Evolutionary conservation across 2,329 filamentous ascomycete genomes (phyloP).

Genomic region (Byssothecium circinans): DNA sequence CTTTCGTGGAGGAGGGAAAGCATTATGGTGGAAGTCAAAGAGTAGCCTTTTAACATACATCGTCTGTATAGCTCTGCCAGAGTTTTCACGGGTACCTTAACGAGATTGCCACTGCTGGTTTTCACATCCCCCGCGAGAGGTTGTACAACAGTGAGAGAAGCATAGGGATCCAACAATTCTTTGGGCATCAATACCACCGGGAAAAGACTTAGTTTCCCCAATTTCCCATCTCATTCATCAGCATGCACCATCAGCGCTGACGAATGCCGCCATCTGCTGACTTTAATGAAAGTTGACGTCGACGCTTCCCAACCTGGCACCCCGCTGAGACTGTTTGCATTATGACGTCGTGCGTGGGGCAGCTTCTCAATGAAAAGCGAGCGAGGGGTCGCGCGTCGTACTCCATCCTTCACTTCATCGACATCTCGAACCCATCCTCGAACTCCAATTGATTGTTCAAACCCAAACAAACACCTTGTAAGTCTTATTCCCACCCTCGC

Average conservation of each 20-base stretch:
- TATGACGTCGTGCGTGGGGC: conserved; percentile 34
- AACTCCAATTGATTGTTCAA: neutral
- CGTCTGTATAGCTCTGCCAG: no score
- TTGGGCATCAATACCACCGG: neutral
- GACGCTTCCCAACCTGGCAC: conserved; percentile 23
- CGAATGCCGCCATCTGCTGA: conserved; percentile 1
- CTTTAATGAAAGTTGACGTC: conserved; percentile 28
- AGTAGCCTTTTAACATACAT: no score
- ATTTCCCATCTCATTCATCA: neutral
- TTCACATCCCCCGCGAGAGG: no score
- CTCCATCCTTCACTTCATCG: neutral
- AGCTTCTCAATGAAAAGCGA: conserved; percentile 14
- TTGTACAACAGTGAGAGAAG: neutral
- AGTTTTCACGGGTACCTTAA: no score
- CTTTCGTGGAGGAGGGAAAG: no score
- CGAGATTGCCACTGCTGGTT: no score
- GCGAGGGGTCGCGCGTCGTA: conserved; percentile 7
- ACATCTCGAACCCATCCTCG: neutral
- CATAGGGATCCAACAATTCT: no score
- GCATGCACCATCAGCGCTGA: conserved; percentile 8
- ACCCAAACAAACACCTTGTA: neutral
- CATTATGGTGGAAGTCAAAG: no score
- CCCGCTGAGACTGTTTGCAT: conserved; percentile 13
- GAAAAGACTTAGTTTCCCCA: no score
- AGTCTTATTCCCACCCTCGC: neutral